These are phyloP conservation scores for Knufia fluminis DNA, from an alignment of 2,329 filamentous ascomycete genomes.

Conservation along the genomic window DNA sequence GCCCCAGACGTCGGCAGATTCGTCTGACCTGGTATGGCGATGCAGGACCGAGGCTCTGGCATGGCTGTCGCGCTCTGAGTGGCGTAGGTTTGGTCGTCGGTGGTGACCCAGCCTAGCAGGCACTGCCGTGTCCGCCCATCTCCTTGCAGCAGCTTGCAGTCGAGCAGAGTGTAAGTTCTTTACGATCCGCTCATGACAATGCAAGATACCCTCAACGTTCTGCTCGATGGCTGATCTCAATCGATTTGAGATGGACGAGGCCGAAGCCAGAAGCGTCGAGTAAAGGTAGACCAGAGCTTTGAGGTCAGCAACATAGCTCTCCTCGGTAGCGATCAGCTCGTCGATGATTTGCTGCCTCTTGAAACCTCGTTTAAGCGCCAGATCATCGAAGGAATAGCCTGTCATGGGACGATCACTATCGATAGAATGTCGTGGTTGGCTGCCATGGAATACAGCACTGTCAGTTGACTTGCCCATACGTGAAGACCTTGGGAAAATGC, in stretches of 20 bases:
- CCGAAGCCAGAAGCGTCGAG: conserved; percentile 63
- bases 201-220: conserved; percentile 69
- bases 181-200: conserved; percentile 74
- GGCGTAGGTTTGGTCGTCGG: conserved; percentile 15
- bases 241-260: conserved; percentile 54
- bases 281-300: conserved; percentile 78
- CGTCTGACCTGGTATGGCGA: conserved; percentile 14
- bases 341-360: conserved; percentile 73
- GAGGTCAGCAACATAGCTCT: conserved; percentile 78
- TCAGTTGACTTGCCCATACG: conserved; percentile 52
- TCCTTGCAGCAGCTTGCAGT: conserved; percentile 17
- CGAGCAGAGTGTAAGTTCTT: conserved; percentile 56
- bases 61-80: conserved; percentile 28
- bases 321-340: conserved; percentile 77
- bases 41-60: conserved; percentile 9
- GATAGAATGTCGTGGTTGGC: conserved; percentile 48
- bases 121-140: conserved; percentile 21
- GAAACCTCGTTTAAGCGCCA: conserved; percentile 59
- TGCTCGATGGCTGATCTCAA: conserved; percentile 65
- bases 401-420: conserved; percentile 45
- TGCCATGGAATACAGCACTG: conserved; percentile 53
- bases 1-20: conserved; percentile 13
- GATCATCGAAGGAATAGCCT: conserved; percentile 51
- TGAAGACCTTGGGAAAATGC: conserved; percentile 54
- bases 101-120: conserved; percentile 16